These are phyloP conservation scores for Phialophora chinensis DNA, from an alignment of 2,329 filamentous ascomycete genomes.

Conservation along the genomic window DNA sequence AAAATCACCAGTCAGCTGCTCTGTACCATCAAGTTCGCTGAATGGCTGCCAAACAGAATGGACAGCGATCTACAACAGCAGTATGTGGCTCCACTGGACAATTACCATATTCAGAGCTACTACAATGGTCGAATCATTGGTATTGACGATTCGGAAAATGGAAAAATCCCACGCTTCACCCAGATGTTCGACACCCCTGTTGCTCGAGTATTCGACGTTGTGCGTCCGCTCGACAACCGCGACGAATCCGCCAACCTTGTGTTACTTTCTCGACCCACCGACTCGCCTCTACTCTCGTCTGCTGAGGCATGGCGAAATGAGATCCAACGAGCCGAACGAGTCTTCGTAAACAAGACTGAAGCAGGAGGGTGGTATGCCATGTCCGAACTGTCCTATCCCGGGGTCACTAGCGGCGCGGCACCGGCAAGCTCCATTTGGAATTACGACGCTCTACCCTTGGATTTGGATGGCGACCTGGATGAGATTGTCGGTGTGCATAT, in stretches of 20 bases:
- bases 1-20: slow-evolving; percentile 74
- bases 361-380: slow-evolving; percentile 93
- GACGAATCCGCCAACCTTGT: slow-evolving; percentile 73
- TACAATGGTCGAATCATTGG: slow-evolving; percentile 85
- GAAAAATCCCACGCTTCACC: slow-evolving; percentile 58
- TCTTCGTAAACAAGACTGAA: slow-evolving; percentile 87
- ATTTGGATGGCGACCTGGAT: slow-evolving; percentile 35
- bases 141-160: slow-evolving; percentile 69
- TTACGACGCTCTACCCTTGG: slow-evolving; percentile 32
- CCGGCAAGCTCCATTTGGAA: slow-evolving; percentile 49
- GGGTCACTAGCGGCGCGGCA: slow-evolving; percentile 74
- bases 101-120: slow-evolving; percentile 84
- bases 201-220: slow-evolving; percentile 86
- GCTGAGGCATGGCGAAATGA: slow-evolving; percentile 41
- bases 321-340: slow-evolving; percentile 62
- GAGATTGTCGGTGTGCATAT: slow-evolving; percentile 73
- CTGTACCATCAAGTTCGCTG: slow-evolving; percentile 88
- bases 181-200: slow-evolving; percentile 78
- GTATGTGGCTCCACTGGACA: slow-evolving; percentile 79
- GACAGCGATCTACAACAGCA: slow-evolving; percentile 87
- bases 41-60: slow-evolving; percentile 92
- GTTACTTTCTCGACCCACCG: slow-evolving; percentile 81
- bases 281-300: slow-evolving; percentile 54
- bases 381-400: slow-evolving; percentile 83
- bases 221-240: slow-evolving; percentile 71